These are phyloP conservation scores for Gleditsia sinensis DNA, from an alignment of 306 rosid genomes.

Conservation along the genomic window DNA sequence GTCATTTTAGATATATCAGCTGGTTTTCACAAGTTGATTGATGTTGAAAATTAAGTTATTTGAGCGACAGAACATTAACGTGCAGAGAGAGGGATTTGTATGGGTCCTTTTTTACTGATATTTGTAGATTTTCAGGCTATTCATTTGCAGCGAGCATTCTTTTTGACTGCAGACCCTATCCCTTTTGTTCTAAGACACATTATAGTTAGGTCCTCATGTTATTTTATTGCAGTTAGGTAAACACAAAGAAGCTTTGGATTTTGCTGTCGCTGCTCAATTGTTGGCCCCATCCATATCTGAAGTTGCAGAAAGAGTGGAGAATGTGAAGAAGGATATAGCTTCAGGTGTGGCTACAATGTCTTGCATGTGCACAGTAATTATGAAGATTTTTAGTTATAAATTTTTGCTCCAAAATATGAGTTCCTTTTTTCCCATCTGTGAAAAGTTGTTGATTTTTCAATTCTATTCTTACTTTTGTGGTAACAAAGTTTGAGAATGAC, in stretches of 20 bases:
- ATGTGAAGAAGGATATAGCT: conserved; percentile 68
- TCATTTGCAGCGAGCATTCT: conserved; percentile 21
- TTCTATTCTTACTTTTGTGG: background rate
- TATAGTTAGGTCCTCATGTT: conserved; percentile 26
- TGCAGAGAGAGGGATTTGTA: conserved; percentile 3
- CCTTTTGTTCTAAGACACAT: conserved; percentile 14
- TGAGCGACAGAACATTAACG: background rate
- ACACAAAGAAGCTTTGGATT: conserved; percentile 86
- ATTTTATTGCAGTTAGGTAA: conserved; percentile 71
- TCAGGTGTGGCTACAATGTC: conserved; percentile 55
- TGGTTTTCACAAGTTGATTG: background rate
- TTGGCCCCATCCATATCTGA: conserved; percentile 71
- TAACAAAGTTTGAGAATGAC: conserved; percentile 18
- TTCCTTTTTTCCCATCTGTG: background rate
- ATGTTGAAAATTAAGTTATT: background rate
- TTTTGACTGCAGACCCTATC: conserved; percentile 16
- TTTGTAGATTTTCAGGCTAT: background rate
- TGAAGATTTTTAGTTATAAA: no score
- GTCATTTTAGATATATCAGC: background rate
- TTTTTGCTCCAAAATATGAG: background rate
- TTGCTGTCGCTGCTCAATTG: conserved; percentile 67
- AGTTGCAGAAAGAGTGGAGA: conserved; percentile 77
- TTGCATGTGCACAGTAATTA: conserved; percentile 18
- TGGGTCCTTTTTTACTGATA: background rate
- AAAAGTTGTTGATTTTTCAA: conserved; percentile 14